Evolutionary conservation across 257 asterid genomes (phyloP).

Genomic region (Salvia hispanica): DNA sequence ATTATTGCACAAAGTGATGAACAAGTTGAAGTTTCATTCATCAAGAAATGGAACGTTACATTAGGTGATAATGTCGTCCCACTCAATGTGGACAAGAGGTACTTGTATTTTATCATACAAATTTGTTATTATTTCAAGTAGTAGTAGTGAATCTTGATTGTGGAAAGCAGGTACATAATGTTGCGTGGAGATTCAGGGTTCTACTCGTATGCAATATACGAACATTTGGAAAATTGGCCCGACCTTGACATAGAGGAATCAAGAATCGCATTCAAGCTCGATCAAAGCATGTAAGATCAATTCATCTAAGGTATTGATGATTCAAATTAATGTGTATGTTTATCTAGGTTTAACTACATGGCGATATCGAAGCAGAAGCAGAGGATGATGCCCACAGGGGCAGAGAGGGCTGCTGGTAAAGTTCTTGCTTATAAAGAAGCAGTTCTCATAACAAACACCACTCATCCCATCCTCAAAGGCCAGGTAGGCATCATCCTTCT

Average conservation of each 20-base stretch:
- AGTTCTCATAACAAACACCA: conserved; percentile 49
- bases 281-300: conserved; percentile 34
- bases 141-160: too few species aligned
- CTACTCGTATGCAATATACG: conserved; percentile 43
- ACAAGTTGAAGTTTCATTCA: conserved; percentile 68
- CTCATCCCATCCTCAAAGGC: conserved; percentile 42
- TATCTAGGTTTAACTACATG: conserved; percentile 61
- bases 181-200: conserved; percentile 47
- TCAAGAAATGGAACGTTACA: conserved; percentile 41
- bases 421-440: conserved; percentile 57
- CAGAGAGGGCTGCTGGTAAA: conserved; percentile 42
- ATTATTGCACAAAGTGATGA: conserved; percentile 41
- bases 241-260: conserved; percentile 36
- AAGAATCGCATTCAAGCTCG: conserved; percentile 49
- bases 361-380: conserved; percentile 59
- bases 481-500: conserved; percentile 41
- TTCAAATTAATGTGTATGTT: neutral
- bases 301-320: neutral
- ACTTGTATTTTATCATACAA: too few species aligned
- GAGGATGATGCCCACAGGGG: conserved; percentile 52
- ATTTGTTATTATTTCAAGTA: too few species aligned
- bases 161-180: conserved; percentile 35
- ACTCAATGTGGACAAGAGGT: conserved; percentile 59
- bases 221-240: conserved; percentile 45
- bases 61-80: conserved; percentile 34